Conservation (phyloP, 495 filamentous ascomycete species). For the Annulohypoxylon nitens region DNA sequence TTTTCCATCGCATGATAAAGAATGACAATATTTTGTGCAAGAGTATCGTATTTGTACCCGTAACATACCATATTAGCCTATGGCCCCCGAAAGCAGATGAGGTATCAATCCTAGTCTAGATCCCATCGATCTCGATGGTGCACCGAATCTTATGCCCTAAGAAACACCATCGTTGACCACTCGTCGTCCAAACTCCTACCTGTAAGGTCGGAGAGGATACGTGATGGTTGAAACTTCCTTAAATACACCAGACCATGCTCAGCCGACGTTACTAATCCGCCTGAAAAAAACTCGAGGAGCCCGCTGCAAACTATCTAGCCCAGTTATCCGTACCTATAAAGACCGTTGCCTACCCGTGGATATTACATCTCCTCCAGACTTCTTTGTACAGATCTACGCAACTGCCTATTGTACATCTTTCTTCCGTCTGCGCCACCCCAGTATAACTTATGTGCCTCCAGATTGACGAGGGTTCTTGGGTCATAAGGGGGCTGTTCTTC, state of each 20-base stretch:
- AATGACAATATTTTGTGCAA: not conserved
- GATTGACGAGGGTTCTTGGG: slow-evolving; percentile 87
- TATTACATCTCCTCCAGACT: slow-evolving; percentile 63
- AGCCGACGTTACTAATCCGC: slow-evolving; percentile 3
- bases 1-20: not conserved
- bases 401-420: slow-evolving; percentile 83
- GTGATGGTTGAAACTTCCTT: slow-evolving; percentile 5
- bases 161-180: slow-evolving; percentile 15
- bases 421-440: slow-evolving; percentile 86
- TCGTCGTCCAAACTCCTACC: slow-evolving; percentile 7
- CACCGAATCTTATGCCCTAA: slow-evolving; percentile 29
- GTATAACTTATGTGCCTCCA: slow-evolving; percentile 85
- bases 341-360: not conserved
- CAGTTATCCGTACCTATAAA: not conserved
- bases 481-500: slow-evolving; percentile 91
- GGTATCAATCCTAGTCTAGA: slow-evolving; percentile 50
- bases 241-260: slow-evolving; percentile 30
- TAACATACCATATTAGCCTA: slow-evolving; percentile 14
- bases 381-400: slow-evolving; percentile 72
- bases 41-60: slow-evolving; percentile 26
- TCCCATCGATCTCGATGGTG: slow-evolving; percentile 26
- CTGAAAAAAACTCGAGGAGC: slow-evolving; percentile 23
- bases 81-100: slow-evolving; percentile 38
- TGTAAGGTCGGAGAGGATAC: slow-evolving; percentile 24
- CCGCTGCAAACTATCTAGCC: not conserved